Base-by-base conservation (phyloP, 129 eudicot species). In the Ambrosia artemisiifolia region DNA sequence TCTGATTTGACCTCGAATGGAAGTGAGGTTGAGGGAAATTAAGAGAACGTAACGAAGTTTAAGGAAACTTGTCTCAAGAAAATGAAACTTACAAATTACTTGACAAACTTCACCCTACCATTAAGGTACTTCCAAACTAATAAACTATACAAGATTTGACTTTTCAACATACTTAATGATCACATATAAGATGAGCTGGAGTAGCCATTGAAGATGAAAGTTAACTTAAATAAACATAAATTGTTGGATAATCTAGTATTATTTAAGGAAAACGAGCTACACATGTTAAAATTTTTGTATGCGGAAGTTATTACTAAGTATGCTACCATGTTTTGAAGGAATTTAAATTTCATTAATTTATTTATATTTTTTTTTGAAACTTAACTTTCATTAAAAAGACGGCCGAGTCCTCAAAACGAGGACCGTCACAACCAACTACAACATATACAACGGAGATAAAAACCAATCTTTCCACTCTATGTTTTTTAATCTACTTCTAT, bases 11-110 rank as follows among this genome's bases (percentile, higher is more conserved):
- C 6, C 33, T 6, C 11, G 44, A 40, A 40, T 40, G 61, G 19
- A 8, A 4, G 3, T 7, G 32, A 54, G 19, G 38, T 59, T 10
- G 24, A 68, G 20, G 67, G 67, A 34, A 62, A 24, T 24, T 24
- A 24, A n/a, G 30, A 28, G 65, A 11, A 63, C 57, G 40, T 59
- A 59, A 43, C 70, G 53, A 40, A 19, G 54, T 46, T 67, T 2
- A 44, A 12, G 72, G 53, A 32, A 44, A 46, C 20, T 73, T 73
- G 57, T 73, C 68, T 46, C 10, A 4, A 46, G 35, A 17, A 60
- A 47, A 34, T 47, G 78, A 62, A 32, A 33, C 78, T n/a, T 63
- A 61, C 11, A 73, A 62, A 13, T 73, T 60, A 33, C 60, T 30
- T 12, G 18, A 59, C 60, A 53, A 36, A 62, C 63, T 63, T 54